phyloP scores from a whole-genome alignment of 1,139 yeast species.

The Zygosaccharomyces sapae region DNA sequence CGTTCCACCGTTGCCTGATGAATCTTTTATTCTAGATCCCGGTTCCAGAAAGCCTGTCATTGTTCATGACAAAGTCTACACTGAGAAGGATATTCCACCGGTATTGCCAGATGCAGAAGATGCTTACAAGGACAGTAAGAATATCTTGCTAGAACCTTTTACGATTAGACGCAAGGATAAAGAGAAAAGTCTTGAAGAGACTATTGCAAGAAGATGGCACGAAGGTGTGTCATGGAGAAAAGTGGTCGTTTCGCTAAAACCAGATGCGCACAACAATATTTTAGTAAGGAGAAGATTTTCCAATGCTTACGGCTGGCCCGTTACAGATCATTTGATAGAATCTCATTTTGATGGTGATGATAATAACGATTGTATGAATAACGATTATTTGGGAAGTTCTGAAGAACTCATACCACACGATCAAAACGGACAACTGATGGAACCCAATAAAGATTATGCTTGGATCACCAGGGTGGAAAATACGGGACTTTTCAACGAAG shows the following conservation, averaged over 20 bases:
- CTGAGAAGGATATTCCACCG: constrained; percentile 59
- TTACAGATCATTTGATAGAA: constrained; percentile 71
- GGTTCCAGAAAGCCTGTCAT: constrained; percentile 47
- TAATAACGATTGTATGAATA: constrained; percentile 1
- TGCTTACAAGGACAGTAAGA: constrained; percentile 19
- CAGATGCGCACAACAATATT: constrained; percentile 95
- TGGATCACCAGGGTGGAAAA: constrained; percentile 52
- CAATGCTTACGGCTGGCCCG: constrained; percentile 97
- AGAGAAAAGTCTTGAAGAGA: constrained; percentile 52
- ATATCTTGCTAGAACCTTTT: constrained; percentile 26
- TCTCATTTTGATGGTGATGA: constrained; percentile 48
- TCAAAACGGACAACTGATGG: constrained; percentile 57
- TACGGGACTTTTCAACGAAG: constrained; percentile 57
- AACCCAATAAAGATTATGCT: constrained; percentile 27
- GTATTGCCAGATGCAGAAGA: constrained; percentile 16
- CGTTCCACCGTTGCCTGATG: constrained; percentile 82
- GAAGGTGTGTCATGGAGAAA: constrained; percentile 81
- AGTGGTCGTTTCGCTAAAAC: constrained; percentile 75
- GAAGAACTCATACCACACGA: constrained; percentile 47
- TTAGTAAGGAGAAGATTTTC: constrained; percentile 83
- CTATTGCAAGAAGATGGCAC: constrained; percentile 86
- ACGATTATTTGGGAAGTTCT: neutral
- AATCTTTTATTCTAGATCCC: constrained; percentile 64
- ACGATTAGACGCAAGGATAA: constrained; percentile 15
- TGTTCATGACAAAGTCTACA: constrained; percentile 77